Evolutionary conservation across 305 asterid genomes (phyloP), one percentile per base, ranked within the genome.

Genomic region (Andrographis paniculata): DNA sequence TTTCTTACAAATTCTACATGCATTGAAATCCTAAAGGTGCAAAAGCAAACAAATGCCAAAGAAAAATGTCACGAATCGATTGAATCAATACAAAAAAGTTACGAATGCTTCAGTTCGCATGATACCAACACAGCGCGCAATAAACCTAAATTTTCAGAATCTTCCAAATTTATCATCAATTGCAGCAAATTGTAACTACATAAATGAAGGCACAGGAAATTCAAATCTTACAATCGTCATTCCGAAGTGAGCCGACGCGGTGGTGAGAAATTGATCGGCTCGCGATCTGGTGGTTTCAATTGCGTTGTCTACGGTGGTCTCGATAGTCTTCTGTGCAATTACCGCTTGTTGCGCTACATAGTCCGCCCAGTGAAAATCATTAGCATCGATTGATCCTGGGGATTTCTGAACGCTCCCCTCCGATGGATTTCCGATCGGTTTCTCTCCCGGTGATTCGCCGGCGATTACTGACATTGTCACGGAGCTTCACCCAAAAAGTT

Each of bases 201-300:
- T 4, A 24, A 24, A 24, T 24, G 37, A 11, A 31, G 11, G 1
- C 42, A 37, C 17, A n/a, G 3, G 17, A 9, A 37, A 13, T 13
- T n/a, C 18, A 37, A 48, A 31, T 5, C 9, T 77, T 70, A 84
- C 98, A 40, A 78, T 58, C 20, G 94, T 78, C 70, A 78, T 95
- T 55, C 69, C 61, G 52, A 85, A 71, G 72, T 89, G 98, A 14
- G 81, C 87, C 19, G 94, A 83, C 0, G 94, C 76, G 28, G 96
- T 89, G 56, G 84, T 73, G 50, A 72, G 71, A 46, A 85, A 59
- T 17, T 84, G 84, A 69, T 85, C 87, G 22, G 75, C 42, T 30
- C 94, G 83, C 52, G 91, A 73, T 71, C 71, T 73, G 31, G 95
- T 64, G 72, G 42, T 67, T 49, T 73, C 63, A 22, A 89, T 48